Evolutionary conservation across 495 filamentous ascomycete genomes (phyloP).

Genomic region (Peziza echinospora): DNA sequence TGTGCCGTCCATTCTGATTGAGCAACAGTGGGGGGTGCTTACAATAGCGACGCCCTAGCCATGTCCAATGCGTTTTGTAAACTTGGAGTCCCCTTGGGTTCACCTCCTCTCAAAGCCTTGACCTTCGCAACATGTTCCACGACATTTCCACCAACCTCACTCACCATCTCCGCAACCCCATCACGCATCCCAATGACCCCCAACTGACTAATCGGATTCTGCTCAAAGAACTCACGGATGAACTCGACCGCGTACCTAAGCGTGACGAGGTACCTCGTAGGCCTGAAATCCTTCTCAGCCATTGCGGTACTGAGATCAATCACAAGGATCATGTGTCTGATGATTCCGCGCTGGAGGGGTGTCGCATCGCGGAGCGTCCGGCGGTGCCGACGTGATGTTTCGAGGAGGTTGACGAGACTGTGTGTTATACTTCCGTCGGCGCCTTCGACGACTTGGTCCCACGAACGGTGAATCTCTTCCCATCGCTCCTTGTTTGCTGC

Average conservation of each 20-base stretch:
- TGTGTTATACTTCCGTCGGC: conserved; percentile 53
- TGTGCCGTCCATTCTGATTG: conserved; percentile 2
- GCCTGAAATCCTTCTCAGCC: conserved; percentile 82
- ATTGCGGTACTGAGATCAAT: conserved; percentile 88
- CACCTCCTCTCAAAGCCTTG: conserved; percentile 36
- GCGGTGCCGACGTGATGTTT: conserved; percentile 54
- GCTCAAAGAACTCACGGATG: conserved; percentile 87
- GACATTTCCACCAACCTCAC: conserved; percentile 78
- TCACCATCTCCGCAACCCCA: conserved; percentile 64
- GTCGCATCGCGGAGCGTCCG: conserved; percentile 81
- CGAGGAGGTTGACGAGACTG: conserved; percentile 43
- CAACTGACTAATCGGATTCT: conserved; percentile 95
- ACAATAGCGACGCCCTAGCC: conserved; percentile 72
- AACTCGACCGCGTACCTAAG: conserved; percentile 73
- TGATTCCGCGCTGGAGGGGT: conserved; percentile 85
- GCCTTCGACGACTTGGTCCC: conserved; percentile 47
- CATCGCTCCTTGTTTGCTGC: conserved; percentile 26
- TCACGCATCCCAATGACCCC: conserved; percentile 80
- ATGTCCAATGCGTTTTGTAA: conserved; percentile 92
- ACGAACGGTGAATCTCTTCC: conserved; percentile 36
- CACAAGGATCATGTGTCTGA: conserved; percentile 76
- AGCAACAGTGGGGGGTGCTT: conserved; percentile 20
- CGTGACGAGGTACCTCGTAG: conserved; percentile 60
- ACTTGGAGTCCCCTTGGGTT: conserved; percentile 73
- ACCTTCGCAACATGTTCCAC: conserved; percentile 66